Conservation (phyloP, 2,329 filamentous ascomycete species). For the Aspergillus pseudoglaucus region DNA sequence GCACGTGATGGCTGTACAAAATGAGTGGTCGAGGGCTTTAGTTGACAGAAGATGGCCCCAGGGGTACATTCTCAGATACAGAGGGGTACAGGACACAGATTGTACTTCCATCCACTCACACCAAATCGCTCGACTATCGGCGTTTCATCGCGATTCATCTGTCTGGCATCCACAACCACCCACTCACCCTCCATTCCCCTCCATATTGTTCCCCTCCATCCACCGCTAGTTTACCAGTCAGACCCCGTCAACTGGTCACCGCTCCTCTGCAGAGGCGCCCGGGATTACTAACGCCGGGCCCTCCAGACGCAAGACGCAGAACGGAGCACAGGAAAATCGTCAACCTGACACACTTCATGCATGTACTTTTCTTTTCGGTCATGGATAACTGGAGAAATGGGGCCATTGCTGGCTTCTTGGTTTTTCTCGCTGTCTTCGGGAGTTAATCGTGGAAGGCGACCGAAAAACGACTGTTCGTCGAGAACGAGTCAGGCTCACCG, state of each 20-base stretch:
- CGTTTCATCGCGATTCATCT: neutral
- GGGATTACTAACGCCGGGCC: too few species aligned
- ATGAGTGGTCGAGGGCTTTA: neutral
- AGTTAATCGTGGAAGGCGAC: too few species aligned
- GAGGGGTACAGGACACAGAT: neutral
- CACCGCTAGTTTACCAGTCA: neutral
- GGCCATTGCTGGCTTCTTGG: too few species aligned
- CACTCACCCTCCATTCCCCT: neutral
- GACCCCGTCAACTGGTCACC: neutral
- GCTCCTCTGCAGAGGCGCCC: neutral
- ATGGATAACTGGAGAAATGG: neutral
- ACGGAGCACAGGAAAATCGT: too few species aligned
- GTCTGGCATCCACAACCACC: too few species aligned
- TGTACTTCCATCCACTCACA: neutral
- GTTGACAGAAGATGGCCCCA: too few species aligned
- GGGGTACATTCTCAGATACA: too few species aligned
- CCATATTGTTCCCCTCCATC: neutral
- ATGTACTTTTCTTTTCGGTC: neutral
- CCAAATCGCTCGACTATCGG: neutral
- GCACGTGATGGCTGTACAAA: neutral
- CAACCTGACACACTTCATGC: neutral
- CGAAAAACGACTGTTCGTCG: too few species aligned
- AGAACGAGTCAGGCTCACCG: too few species aligned
- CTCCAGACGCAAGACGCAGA: too few species aligned
- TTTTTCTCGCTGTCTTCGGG: too few species aligned